Evolutionary conservation across 805 yeast genomes (phyloP), one percentile per base, ranked within the genome.

Genomic region (Metschnikowia drakensbergensis): DNA sequence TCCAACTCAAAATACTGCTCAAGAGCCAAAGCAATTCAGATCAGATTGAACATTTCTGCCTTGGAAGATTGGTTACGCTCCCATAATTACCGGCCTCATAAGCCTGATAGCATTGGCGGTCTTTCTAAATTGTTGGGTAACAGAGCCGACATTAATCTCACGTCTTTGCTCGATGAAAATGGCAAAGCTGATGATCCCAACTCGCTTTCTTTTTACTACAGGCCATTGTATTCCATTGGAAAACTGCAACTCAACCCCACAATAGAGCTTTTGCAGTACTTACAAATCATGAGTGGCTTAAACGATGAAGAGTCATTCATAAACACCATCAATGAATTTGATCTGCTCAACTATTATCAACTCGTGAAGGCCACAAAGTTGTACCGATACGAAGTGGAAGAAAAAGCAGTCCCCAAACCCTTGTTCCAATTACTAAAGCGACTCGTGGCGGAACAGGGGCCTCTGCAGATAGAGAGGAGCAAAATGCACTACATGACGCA

Each of bases 31-130:
- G 98, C 97, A 0, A 81, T 94, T 66, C 98, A 94, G 62, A 84
- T 94, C 40, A 74, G 97, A 47, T 76, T 94, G 47, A 94, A 94
- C 58, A 60, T 94, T 7, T 89, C 97, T 0, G 79, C 86, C 4
- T 68, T 94, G 38, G 97, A 94, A 65, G 97, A 94, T 61, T 94
- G 99, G 99, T 78, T 92, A 29, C 79, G 96, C 51, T 74, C 80
- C 5, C 85, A 83, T 56, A 81, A 82, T 58, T 71, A 77, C 54
- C 72, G 73, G 28, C 80, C 63, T 3, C 61, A 50, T 40, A 58
- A 57, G 39, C 71, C 72, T 0, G 74, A 69, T 4, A 49, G 22
- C 5, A 50, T 64, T 29, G 75, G 76, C 0, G 65, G 65, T 7
- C 52, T 72, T 17, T 43, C 45, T 8, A 47, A 45, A 6, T 53